Conservation (phyloP, 2,329 filamentous ascomycete genomes). For the Davidsoniella virescens region DNA sequence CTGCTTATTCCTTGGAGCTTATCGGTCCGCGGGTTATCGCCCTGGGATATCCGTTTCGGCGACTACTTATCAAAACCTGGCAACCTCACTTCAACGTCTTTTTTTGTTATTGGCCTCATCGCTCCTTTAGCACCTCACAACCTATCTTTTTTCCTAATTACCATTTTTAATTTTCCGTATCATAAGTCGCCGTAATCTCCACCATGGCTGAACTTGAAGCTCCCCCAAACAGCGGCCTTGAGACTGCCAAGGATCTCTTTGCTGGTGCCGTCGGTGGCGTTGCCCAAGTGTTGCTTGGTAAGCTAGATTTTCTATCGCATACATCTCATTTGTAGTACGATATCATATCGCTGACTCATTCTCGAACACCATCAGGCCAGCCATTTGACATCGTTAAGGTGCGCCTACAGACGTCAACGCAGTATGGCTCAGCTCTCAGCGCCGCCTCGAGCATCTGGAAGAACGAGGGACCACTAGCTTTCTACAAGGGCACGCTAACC, state of each 20-base stretch:
- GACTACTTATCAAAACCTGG: background rate
- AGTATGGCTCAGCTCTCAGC: conserved; percentile 65
- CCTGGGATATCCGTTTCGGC: background rate
- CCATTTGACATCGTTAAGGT: conserved; percentile 93
- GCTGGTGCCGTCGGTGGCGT: conserved; percentile 82
- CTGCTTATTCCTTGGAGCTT: background rate
- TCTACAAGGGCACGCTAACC: conserved; percentile 97
- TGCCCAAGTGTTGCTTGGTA: conserved; percentile 86
- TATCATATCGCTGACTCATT: background rate
- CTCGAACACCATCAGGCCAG: conserved; percentile 32
- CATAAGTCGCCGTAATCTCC: background rate
- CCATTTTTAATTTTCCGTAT: background rate
- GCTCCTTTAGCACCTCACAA: background rate
- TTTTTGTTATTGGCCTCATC: background rate
- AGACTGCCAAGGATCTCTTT: conserved; percentile 76
- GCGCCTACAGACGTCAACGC: conserved; percentile 73
- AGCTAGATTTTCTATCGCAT: conserved; percentile 20
- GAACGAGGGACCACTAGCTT: conserved; percentile 75
- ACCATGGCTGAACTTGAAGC: conserved; percentile 10
- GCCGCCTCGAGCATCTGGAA: conserved; percentile 72
- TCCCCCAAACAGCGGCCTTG: conserved; percentile 23
- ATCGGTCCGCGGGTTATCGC: background rate
- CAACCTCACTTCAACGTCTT: background rate
- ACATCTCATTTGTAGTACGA: background rate
- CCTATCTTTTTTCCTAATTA: background rate